These are phyloP conservation scores for Metschnikowia baotianmanensis DNA, from an alignment of 805 yeast species.

Conservation along the genomic window DNA sequence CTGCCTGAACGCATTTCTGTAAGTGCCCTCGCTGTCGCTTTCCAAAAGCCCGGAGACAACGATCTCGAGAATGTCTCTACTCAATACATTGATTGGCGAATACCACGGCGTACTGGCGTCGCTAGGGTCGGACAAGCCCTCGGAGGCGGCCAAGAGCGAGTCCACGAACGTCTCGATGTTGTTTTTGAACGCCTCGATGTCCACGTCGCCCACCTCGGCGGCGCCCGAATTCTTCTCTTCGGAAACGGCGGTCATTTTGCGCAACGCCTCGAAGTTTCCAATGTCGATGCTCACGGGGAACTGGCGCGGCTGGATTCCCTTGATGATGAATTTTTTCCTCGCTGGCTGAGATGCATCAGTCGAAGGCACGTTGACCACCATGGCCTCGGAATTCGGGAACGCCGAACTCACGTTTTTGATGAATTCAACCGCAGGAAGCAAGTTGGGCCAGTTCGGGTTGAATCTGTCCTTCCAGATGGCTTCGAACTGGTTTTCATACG, in stretches of 20 bases:
- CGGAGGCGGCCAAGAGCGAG: constrained; percentile 22
- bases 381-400: constrained; percentile 84
- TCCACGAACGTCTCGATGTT: constrained; percentile 25
- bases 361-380: constrained; percentile 68
- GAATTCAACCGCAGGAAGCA: constrained; percentile 94
- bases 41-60: constrained; percentile 28
- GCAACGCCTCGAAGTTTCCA: constrained; percentile 44
- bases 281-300: constrained; percentile 48
- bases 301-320: constrained; percentile 88
- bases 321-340: constrained; percentile 80
- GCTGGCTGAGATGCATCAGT: constrained; percentile 36
- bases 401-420: constrained; percentile 91
- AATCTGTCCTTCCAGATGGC: constrained; percentile 48
- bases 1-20: constrained; percentile 30
- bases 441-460: constrained; percentile 28
- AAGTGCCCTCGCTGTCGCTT: constrained; percentile 24
- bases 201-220: constrained; percentile 35
- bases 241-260: constrained; percentile 14
- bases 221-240: constrained; percentile 21
- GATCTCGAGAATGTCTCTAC: constrained; percentile 34
- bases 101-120: constrained; percentile 20
- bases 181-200: constrained; percentile 30
- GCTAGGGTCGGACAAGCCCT: constrained; percentile 21
- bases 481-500: constrained; percentile 86
- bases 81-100: constrained; percentile 28